Conservation (phyloP, 2,329 filamentous ascomycete species). For the Colletotrichum aenigma region DNA sequence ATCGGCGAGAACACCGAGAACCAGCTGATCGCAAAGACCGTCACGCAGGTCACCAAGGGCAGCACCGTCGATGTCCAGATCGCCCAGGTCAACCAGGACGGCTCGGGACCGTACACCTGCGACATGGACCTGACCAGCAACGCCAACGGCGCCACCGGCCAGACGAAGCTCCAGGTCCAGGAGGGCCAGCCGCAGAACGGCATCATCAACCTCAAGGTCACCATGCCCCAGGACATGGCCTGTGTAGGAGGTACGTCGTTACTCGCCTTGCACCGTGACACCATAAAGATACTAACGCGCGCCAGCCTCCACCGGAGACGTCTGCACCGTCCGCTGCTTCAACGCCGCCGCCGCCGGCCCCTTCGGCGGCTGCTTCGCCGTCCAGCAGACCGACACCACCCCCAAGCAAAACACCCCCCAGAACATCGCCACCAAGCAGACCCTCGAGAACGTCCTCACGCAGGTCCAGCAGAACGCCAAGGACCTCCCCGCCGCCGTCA, state of each 20-base stretch:
- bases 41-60: constrained; percentile 55
- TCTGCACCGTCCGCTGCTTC: constrained; percentile 65
- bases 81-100: constrained; percentile 59
- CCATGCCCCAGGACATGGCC: constrained; percentile 52
- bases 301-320: constrained; percentile 57
- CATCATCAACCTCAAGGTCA: constrained; percentile 60
- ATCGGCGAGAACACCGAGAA: constrained; percentile 60
- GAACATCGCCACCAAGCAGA: constrained; percentile 50
- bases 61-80: constrained; percentile 50
- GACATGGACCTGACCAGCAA: constrained; percentile 56
- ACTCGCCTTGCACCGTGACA: no score
- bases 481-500: constrained; percentile 47
- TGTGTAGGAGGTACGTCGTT: constrained; percentile 51
- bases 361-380: constrained; percentile 62
- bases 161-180: constrained; percentile 52
- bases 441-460: constrained; percentile 45
- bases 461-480: constrained; percentile 58
- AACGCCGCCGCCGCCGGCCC: constrained; percentile 61
- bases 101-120: constrained; percentile 59
- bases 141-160: constrained; percentile 45
- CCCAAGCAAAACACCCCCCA: constrained; percentile 46
- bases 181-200: constrained; percentile 60
- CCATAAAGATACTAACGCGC: background rate
- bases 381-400: constrained; percentile 55
- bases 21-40: constrained; percentile 45